A percentile compares a stretch with the other conserved stretches of the same genome.
Conservation (phyloP, 306 rosid genomes). For the Vachellia collinsii region DNA sequence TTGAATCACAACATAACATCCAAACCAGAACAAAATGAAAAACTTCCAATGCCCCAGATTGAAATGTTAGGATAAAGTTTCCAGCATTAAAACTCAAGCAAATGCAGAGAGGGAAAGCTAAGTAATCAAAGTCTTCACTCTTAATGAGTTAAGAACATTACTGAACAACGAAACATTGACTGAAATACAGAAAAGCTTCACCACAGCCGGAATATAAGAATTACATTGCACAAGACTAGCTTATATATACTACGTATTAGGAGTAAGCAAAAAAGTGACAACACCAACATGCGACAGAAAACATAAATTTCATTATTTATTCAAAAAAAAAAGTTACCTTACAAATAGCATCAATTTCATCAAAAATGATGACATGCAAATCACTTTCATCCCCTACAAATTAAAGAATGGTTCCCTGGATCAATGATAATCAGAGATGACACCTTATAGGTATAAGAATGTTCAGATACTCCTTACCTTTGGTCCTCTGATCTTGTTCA, state of each 20-base stretch:
- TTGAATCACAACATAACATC: conserved; percentile 30
- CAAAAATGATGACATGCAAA: conserved; percentile 96
- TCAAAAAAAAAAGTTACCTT: conserved; percentile 54
- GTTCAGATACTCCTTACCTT: conserved; percentile 52
- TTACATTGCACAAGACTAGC: neutral
- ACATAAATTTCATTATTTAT: neutral
- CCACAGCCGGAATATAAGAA: neutral
- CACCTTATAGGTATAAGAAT: neutral
- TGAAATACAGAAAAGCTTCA: neutral
- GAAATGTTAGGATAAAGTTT: conserved; percentile 20
- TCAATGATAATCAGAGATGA: conserved; percentile 39
- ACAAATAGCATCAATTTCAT: conserved; percentile 98
- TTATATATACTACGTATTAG: neutral
- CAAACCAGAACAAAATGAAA: conserved; percentile 26
- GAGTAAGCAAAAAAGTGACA: neutral
- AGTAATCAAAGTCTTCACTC: neutral
- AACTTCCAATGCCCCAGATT: conserved; percentile 18
- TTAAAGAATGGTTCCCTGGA: conserved; percentile 25
- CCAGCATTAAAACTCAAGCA: neutral
- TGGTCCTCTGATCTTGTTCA: conserved; percentile 85
- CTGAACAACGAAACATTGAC: neutral
- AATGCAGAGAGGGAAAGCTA: neutral
- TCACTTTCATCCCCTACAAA: conserved; percentile 91
- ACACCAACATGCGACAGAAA: neutral
- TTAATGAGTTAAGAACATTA: neutral